These are phyloP conservation scores for Tetrapisispora phaffii DNA, from an alignment of 805 yeast species.

Conservation along the genomic window DNA sequence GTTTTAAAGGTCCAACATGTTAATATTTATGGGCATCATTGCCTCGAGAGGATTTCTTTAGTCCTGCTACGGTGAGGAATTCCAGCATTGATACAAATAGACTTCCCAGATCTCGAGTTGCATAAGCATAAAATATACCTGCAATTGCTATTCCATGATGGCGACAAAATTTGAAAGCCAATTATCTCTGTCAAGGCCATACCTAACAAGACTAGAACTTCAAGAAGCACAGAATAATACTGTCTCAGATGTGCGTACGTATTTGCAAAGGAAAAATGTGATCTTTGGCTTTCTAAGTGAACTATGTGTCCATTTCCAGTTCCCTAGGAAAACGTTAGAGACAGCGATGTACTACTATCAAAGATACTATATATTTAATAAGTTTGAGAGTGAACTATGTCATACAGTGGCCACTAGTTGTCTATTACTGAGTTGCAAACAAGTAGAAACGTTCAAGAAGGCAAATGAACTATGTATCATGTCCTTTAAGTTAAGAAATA, in stretches of 20 bases:
- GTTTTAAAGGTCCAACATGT: no score
- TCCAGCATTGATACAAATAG: neutral
- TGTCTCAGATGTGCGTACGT: conserved; percentile 41
- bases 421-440: conserved; percentile 61
- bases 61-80: no score
- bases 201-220: conserved; percentile 45
- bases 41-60: no score
- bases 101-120: neutral
- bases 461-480: conserved; percentile 46
- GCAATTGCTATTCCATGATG: conserved; percentile 10
- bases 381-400: conserved; percentile 44
- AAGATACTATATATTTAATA: conserved; percentile 55
- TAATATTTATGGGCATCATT: no score
- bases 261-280: conserved; percentile 43
- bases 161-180: conserved; percentile 18
- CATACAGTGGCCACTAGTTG: conserved; percentile 61
- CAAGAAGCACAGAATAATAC: conserved; percentile 41
- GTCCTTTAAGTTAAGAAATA: conserved; percentile 29
- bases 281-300: conserved; percentile 46
- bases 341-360: conserved; percentile 68
- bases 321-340: conserved; percentile 62
- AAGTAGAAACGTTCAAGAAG: conserved; percentile 77
- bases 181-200: conserved; percentile 46
- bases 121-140: neutral
- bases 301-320: conserved; percentile 43